Conservation (phyloP, 192 early-diverging fungal genomes). For the Spinellus fusiger region DNA sequence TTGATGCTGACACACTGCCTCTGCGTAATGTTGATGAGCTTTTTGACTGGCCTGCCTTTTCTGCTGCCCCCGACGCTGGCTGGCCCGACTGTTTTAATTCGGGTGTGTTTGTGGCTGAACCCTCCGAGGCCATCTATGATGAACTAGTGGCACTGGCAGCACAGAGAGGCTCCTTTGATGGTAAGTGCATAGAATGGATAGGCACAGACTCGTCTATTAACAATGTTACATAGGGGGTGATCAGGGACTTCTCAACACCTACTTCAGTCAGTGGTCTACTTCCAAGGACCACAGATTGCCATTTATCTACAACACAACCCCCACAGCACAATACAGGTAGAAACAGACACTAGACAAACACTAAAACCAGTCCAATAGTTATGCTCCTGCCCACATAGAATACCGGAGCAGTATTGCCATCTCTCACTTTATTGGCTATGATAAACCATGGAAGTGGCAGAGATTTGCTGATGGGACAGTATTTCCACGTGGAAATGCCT, state of each 20-base stretch:
- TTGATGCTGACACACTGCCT: slow-evolving; percentile 93
- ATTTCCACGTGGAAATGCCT: slow-evolving; percentile 36
- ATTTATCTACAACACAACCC: slow-evolving; percentile 88
- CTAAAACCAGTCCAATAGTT: slow-evolving; percentile 24
- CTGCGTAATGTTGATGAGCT: slow-evolving; percentile 74
- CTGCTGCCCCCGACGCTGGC: slow-evolving; percentile 86
- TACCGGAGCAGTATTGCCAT: slow-evolving; percentile 68
- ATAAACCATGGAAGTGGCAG: slow-evolving; percentile 86
- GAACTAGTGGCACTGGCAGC: slow-evolving; percentile 44
- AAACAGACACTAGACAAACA: background rate
- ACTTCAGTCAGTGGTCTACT: slow-evolving; percentile 73
- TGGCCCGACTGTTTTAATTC: slow-evolving; percentile 99
- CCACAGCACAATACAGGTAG: slow-evolving; percentile 73
- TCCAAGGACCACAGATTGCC: slow-evolving; percentile 64
- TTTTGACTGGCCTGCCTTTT: slow-evolving; percentile 66
- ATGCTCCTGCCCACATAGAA: slow-evolving; percentile 75
- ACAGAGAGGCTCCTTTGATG: slow-evolving; percentile 75
- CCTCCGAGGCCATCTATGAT: slow-evolving; percentile 45
- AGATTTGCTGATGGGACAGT: slow-evolving; percentile 57
- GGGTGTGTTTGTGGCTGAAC: slow-evolving; percentile 79
- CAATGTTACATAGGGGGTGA: slow-evolving; percentile 63
- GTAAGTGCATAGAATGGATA: slow-evolving; percentile 36
- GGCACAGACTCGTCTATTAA: background rate
- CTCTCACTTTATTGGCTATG: slow-evolving; percentile 84
- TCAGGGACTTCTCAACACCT: slow-evolving; percentile 89